Base-by-base conservation (phyloP, 257 asterid genomes). In the Misopates orontium region DNA sequence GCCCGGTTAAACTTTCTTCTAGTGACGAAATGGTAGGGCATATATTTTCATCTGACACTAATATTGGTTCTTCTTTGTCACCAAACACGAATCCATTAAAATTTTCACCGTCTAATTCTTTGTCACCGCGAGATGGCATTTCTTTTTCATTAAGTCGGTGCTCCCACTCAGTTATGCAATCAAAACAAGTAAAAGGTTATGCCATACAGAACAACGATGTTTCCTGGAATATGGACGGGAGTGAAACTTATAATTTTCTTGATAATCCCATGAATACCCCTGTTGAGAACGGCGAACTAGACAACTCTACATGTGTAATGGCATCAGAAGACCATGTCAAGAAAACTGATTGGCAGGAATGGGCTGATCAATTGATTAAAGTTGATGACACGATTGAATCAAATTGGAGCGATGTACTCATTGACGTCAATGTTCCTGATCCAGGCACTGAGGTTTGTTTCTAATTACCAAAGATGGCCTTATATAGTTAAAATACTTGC, bases 271-370 rank as follows among this genome's bases (percentile, higher is more conserved):
- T 62, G 68, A 75, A 62, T 57, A 45, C 19, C 56, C 66, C 75
- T 31, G 69, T 24, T 64, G 76, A 75, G 32, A 77, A 77, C 77
- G 83, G 69, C 62, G 82, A 70, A 39, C 80, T 75, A 23, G 90
- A 82, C 58, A 73, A 61, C 24, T 61, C 66, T 71, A 32, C 78
- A 13, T 77, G 71, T 21, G 76, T 72, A 25, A 73, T 59, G 66
- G 62, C 71, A 14, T 73, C 83, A 23, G 84, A 78, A 45, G 88
- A 80, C 10, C 42, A 36, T 36, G 42, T 9, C 42, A 84, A 51
- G 79, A 77, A 76, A 81, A 67, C 78, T 17, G 88, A 86, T 62
- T 89, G 88, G 95, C 81, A 73, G 62, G 90, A 83, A 52, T 89
- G 96, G 96, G 84, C 86, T 0, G 84, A 88, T 49, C 82, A 86